Conservation (phyloP, 2,329 filamentous ascomycete genomes). For the Exophiala oligosperma region DNA sequence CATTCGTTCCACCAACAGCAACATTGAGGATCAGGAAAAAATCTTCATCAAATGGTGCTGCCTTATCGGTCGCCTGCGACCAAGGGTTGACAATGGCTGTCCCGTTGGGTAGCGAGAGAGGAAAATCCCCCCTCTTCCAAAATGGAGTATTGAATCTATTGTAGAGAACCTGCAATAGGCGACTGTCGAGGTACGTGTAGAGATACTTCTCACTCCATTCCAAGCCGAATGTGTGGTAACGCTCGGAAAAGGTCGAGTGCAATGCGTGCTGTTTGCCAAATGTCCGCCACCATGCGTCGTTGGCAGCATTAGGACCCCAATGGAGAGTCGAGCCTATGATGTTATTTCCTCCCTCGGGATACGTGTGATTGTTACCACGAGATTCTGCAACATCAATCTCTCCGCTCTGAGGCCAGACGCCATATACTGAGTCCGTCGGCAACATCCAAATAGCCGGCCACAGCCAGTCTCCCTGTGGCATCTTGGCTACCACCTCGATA, state of each 20-base stretch:
- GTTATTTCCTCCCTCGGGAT: constrained; percentile 76
- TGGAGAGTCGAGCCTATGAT: constrained; percentile 77
- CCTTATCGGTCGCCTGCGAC: constrained; percentile 59
- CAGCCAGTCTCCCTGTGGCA: constrained; percentile 79
- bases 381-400: constrained; percentile 83
- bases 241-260: constrained; percentile 69
- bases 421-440: constrained; percentile 70
- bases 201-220: constrained; percentile 89
- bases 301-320: constrained; percentile 71
- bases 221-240: constrained; percentile 75
- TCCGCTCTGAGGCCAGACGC: constrained; percentile 74
- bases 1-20: constrained; percentile 75
- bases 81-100: constrained; percentile 65
- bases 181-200: constrained; percentile 81
- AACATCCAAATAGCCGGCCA: constrained; percentile 95
- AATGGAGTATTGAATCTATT: constrained; percentile 69
- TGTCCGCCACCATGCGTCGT: constrained; percentile 81
- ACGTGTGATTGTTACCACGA: constrained; percentile 79
- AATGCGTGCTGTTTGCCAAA: constrained; percentile 74
- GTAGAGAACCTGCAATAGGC: constrained; percentile 78
- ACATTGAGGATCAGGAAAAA: constrained; percentile 78
- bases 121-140: constrained; percentile 69
- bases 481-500: constrained; percentile 74
- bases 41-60: constrained; percentile 72
- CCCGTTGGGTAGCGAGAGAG: constrained; percentile 63